These are phyloP conservation scores for Gastrodia elata DNA, from an alignment of 106 monocot genomes.

Conservation along the genomic window DNA sequence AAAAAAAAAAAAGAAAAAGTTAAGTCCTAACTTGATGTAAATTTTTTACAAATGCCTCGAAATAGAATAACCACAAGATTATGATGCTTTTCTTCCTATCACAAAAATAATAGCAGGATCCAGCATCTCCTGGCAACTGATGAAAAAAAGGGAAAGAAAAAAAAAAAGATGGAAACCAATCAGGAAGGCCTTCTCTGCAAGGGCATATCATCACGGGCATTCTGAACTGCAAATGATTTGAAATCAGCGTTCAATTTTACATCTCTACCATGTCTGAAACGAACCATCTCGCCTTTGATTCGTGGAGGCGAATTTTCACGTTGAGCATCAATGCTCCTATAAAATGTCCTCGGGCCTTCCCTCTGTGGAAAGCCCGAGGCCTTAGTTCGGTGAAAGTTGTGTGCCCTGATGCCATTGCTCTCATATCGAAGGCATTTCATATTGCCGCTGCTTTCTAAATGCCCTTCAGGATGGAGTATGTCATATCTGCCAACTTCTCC, in stretches of 20 bases:
- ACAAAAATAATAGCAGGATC: not conserved
- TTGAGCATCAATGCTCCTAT: constrained; percentile 17
- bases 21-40: constrained; percentile 13
- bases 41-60: constrained; percentile 3
- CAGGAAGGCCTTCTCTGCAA: constrained; percentile 14
- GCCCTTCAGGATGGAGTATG: constrained; percentile 20
- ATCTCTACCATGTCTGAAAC: constrained; percentile 6
- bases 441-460: constrained; percentile 20
- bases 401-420: constrained; percentile 20
- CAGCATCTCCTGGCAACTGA: not conserved
- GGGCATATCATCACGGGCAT: constrained; percentile 3
- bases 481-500: constrained; percentile 24
- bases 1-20: not conserved
- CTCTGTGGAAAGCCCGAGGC: constrained; percentile 23
- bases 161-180: not conserved
- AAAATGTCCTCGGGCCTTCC: constrained; percentile 17
- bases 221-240: constrained; percentile 7
- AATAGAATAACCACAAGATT: constrained; percentile 2
- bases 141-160: constrained; percentile 3
- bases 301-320: constrained; percentile 17
- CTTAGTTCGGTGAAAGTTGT: constrained; percentile 16
- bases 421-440: constrained; percentile 27
- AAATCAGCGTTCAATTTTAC: constrained; percentile 3
- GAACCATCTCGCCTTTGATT: constrained; percentile 4
- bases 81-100: constrained; percentile 3